Conservation (phyloP, 1,284 basidiomycete species). For the Ustilago nuda region DNA sequence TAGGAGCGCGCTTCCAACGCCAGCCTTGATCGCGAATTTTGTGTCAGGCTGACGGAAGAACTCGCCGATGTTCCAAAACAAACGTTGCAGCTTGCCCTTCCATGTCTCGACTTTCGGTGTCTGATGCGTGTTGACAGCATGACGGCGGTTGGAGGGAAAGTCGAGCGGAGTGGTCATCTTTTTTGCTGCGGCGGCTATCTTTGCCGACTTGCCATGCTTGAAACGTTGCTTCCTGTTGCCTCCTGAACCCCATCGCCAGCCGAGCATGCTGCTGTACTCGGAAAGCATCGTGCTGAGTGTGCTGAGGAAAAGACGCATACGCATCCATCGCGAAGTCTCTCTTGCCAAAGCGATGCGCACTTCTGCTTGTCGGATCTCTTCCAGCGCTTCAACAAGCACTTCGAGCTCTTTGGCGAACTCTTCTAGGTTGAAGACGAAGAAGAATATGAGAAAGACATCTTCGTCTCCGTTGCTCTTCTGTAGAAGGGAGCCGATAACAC, state of each 20-base stretch:
- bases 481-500: conserved; percentile 9
- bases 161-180: conserved; percentile 73
- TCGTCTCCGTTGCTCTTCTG: conserved; percentile 53
- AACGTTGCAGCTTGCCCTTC: conserved; percentile 65
- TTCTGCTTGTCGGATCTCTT: conserved; percentile 46
- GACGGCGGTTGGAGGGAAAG: conserved; percentile 84
- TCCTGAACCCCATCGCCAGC: conserved; percentile 30
- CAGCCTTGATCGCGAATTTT: conserved; percentile 89
- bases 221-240: background rate
- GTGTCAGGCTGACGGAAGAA: conserved; percentile 80
- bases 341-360: conserved; percentile 46
- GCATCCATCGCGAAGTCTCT: conserved; percentile 42
- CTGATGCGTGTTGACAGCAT: conserved; percentile 85
- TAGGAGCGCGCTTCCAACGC: conserved; percentile 77
- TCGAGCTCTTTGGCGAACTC: conserved; percentile 61
- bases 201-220: conserved; percentile 7
- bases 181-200: conserved; percentile 6
- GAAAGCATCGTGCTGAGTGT: conserved; percentile 24
- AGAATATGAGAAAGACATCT: conserved; percentile 64
- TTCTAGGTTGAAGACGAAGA: conserved; percentile 65
- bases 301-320: conserved; percentile 23
- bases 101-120: conserved; percentile 74
- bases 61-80: conserved; percentile 81
- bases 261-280: conserved; percentile 35
- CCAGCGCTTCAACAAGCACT: conserved; percentile 51